These are phyloP conservation scores for Flaveria sonorensis DNA, from an alignment of 129 eudicot species.

Conservation along the genomic window DNA sequence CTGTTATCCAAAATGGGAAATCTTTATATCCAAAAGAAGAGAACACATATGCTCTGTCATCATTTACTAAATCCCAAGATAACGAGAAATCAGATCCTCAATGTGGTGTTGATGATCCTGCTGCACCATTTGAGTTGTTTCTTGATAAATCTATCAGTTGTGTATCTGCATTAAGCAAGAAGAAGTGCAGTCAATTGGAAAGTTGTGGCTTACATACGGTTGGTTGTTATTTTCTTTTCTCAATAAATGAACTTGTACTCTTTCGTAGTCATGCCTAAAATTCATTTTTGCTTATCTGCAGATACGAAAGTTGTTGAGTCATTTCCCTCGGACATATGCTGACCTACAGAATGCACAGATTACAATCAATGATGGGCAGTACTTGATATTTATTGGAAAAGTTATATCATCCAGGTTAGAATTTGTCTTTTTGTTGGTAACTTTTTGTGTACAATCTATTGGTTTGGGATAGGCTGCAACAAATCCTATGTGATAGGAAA, in stretches of 20 bases:
- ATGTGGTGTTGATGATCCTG: slow-evolving; percentile 33
- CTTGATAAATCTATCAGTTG: slow-evolving; percentile 66
- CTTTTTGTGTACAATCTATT: slow-evolving; percentile 17
- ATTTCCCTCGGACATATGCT: slow-evolving; percentile 95
- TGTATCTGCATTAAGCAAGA: slow-evolving; percentile 63
- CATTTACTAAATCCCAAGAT: slow-evolving; percentile 31
- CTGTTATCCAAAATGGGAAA: slow-evolving; percentile 31
- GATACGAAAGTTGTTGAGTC: slow-evolving; percentile 87
- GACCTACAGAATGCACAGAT: slow-evolving; percentile 81
- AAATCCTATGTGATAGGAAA: slow-evolving; percentile 5
- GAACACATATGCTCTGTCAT: slow-evolving; percentile 30
- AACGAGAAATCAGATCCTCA: slow-evolving; percentile 27
- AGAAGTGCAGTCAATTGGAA: slow-evolving; percentile 62
- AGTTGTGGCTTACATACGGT: slow-evolving; percentile 81
- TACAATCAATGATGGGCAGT: slow-evolving; percentile 80
- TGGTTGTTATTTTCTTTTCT: slow-evolving; percentile 27
- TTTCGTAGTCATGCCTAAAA: slow-evolving; percentile 17
- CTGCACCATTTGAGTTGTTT: slow-evolving; percentile 46
- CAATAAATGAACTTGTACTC: not conserved
- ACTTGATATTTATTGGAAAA: slow-evolving; percentile 86
- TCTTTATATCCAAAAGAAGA: slow-evolving; percentile 45
- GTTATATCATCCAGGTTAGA: slow-evolving; percentile 77
- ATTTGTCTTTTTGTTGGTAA: slow-evolving; percentile 17
- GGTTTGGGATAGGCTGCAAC: slow-evolving; percentile 22
- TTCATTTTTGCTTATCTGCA: slow-evolving; percentile 38